Base-by-base conservation (phyloP, 1,139 yeast genomes). In the Magnusiomyces starmeri region DNA sequence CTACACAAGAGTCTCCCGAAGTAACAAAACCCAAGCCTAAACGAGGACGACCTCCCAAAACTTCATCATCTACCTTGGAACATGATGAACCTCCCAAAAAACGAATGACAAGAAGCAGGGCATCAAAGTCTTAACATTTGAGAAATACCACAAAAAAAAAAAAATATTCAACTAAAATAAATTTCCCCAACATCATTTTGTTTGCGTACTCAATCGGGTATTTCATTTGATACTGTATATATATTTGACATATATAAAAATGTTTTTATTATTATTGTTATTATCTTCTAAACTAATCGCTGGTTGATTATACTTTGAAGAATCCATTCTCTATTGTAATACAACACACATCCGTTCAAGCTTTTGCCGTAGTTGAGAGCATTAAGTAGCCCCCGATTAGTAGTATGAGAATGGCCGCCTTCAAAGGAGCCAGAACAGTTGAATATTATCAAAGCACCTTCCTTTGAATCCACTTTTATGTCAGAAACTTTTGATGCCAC, bases 261-360 rank as follows among this genome's bases (percentile, higher is more conserved):
- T 2, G 9, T 20, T n/a, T 32, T 20, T 27, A 9, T 27, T 3
- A 6, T 14, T 32, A 12, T 32, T 14, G 12, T 32, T 6, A n/a
- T 18, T 22, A 18, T 20, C n/a, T 10, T 9, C 52, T 53, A 62
- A 2, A 67, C 60, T 2, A 65, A 29, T 7, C 64, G 57, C 22
- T 66, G 65, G 52, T 64, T 65, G 21, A 68, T 65, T 37, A 67
- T 55, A 48, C 67, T 60, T 44, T 66, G 69, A 16, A 65, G 57
- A 32, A 68, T 55, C 70, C 71, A 67, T 41, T 65, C 66, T 7
- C 63, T 59, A 43, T 56, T 59, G 50, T 60, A 54, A n/a, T 48
- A 47, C 12, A 54, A 20, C 16, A 60, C 18, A 47, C 50, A 37
- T 57, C 46, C 16, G 58, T 58, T 4, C 46, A 29, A n/a, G 56